Base-by-base conservation (phyloP, 495 filamentous ascomycete genomes). In the Lasiosphaeria miniovina region DNA sequence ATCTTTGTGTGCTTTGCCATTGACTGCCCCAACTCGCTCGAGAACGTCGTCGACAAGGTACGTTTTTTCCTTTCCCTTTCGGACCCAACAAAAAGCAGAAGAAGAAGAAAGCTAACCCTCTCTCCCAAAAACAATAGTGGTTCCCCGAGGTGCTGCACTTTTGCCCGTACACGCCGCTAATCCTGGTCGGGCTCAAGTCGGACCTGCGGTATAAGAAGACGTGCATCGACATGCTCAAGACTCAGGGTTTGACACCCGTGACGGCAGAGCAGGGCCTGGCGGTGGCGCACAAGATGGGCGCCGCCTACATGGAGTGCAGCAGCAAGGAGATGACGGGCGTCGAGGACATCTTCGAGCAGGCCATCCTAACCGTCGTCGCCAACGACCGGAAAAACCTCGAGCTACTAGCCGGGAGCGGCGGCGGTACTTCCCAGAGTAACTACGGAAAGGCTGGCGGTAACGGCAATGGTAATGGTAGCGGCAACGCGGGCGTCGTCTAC, bases 1-100 rank as follows among this genome's bases (percentile, higher is more conserved):
- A 82, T 98, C 45, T 97, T 98, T 73, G 94, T 98, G 65, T 98
- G 94, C 81, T 98, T 98, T 77, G 95, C 95, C 58, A 95, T 98
- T 62, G 94, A 98, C 78, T 98, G 95, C 73, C 94, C 94, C 15
- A 96, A 96, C 69, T 98, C 94, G 8, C 77, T 98, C 50, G 94
- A 98, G 65, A 98, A 98, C 69, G 94, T 98, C 55, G 88, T 98
- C 80, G 94, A 98, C 78, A 98, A 98, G 87, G 94, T 96, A 73
- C 57, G 80, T 33, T 24, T 12, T 15, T 45, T 43, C 38, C 45
- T 7, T 46, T 32, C 36, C 40, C 51, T 31, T 14, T 10, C 6
- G 36, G 31, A 34, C n/a, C n/a, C n/a, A 35, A 24, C 3, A 52
- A 11, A 52, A 3, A 4, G 4, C 0, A 17, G 2, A 8, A 33